Evolutionary conservation across 306 rosid genomes (phyloP).

Genomic region (Biancaea sappan): DNA sequence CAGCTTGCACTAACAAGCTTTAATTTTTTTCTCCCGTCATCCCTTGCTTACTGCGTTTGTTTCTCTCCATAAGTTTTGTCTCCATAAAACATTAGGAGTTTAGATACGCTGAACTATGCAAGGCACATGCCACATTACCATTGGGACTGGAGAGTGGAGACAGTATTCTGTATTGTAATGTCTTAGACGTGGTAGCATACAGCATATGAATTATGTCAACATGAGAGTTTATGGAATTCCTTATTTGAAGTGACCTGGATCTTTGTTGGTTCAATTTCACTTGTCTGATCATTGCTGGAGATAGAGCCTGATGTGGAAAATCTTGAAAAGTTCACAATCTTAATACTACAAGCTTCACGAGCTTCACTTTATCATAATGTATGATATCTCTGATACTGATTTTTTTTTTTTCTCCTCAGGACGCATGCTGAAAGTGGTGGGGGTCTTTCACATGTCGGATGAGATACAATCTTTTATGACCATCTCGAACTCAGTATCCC

Average conservation of each 20-base stretch:
- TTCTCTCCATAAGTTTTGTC: not conserved
- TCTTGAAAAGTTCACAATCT: not conserved
- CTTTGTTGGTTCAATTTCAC: not conserved
- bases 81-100: not conserved
- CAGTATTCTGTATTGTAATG: not conserved
- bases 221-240: not conserved
- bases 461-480: constrained; percentile 32
- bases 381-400: not conserved
- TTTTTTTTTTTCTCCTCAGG: constrained; percentile 49
- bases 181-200: not conserved
- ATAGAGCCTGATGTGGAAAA: not conserved
- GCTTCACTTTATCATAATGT: constrained; percentile 14
- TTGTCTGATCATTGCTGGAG: not conserved
- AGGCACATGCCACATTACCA: not conserved
- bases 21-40: not conserved
- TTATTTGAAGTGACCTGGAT: not conserved
- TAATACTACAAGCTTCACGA: not conserved
- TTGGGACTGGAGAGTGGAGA: not conserved
- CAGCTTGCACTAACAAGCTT: not conserved
- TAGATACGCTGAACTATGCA: not conserved
- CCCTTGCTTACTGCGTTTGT: not conserved
- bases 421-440: constrained; percentile 79
- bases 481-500: not conserved
- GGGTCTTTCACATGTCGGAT: constrained; percentile 82
- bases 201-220: too few species aligned